Conservation (phyloP, 164 flowering plant genomes). For the Litsea cubeba region DNA sequence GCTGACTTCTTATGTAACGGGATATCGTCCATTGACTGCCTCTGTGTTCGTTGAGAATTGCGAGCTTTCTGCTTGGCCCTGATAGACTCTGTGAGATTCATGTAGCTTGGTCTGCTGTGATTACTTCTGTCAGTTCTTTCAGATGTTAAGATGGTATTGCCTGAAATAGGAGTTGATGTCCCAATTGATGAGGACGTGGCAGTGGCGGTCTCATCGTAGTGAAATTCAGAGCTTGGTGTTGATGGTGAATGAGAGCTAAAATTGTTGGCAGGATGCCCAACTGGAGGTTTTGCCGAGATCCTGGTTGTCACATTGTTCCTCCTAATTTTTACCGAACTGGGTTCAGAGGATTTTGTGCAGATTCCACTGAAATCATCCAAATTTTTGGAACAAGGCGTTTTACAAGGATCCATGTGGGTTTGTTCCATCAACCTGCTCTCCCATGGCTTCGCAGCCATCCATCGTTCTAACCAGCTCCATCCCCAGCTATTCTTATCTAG, state of each 20-base stretch:
- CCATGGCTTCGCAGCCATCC: slow-evolving; percentile 99
- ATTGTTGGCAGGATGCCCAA: slow-evolving; percentile 16
- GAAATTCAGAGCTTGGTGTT: slow-evolving; percentile 71
- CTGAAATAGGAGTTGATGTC: slow-evolving; percentile 73
- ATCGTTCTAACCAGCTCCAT: slow-evolving; percentile 97
- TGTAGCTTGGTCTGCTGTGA: slow-evolving; percentile 53
- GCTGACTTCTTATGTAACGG: slow-evolving; percentile 53
- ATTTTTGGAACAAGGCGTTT: slow-evolving; percentile 43
- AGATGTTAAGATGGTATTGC: slow-evolving; percentile 39
- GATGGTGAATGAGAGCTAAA: slow-evolving; percentile 55
- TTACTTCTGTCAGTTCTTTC: slow-evolving; percentile 45
- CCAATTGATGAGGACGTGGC: slow-evolving; percentile 66
- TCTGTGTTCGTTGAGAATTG: slow-evolving; percentile 36
- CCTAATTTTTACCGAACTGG: slow-evolving; percentile 46
- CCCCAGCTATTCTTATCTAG: slow-evolving; percentile 72
- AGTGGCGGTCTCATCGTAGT: slow-evolving; percentile 71
- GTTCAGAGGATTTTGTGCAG: slow-evolving; percentile 40
- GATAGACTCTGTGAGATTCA: slow-evolving; percentile 72
- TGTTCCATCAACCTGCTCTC: slow-evolving; percentile 83
- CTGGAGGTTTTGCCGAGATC: slow-evolving; percentile 78
- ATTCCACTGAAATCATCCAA: slow-evolving; percentile 20
- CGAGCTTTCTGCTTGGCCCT: slow-evolving; percentile 64
- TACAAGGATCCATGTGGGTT: slow-evolving; percentile 28
- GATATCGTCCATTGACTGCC: slow-evolving; percentile 79
- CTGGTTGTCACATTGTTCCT: slow-evolving; percentile 72